A percentile compares a stretch with the other conserved stretches of the same genome.
Conservation (phyloP, 140 eudicot genomes). For the Bidens hawaiensis region DNA sequence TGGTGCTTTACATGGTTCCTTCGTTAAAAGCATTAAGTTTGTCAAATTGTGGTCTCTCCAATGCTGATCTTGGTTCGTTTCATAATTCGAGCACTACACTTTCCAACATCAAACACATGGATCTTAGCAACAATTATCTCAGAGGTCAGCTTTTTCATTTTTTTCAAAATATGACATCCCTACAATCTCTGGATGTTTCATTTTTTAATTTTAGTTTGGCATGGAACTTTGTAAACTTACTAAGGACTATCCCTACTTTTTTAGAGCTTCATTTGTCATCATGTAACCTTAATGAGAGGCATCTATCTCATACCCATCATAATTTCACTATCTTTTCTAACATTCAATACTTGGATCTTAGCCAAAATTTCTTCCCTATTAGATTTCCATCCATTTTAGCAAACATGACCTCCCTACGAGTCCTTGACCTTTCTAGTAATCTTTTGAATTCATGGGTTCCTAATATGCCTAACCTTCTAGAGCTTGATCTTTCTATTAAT, state of each 20-base stretch:
- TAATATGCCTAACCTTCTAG: too few species aligned
- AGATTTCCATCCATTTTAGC: too few species aligned
- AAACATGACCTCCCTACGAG: too few species aligned
- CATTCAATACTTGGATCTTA: constrained; percentile 1
- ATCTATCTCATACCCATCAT: background rate
- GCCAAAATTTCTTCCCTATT: too few species aligned
- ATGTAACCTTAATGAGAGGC: background rate
- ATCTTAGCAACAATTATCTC: background rate
- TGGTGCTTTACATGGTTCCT: constrained; percentile 5
- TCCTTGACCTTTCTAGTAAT: too few species aligned
- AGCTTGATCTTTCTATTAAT: too few species aligned
- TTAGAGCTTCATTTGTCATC: background rate
- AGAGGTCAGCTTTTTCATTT: background rate
- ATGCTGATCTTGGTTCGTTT: background rate
- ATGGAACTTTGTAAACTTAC: background rate
- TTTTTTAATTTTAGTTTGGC: background rate
- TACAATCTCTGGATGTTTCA: background rate
- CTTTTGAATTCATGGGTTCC: too few species aligned
- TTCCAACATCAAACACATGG: background rate
- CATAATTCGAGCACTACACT: background rate
- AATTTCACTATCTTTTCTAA: background rate
- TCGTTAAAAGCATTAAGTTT: background rate
- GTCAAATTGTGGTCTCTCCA: background rate
- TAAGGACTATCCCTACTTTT: constrained; percentile 1
- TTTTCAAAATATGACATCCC: background rate